Evolutionary conservation across 441 rosid species (phyloP), one percentile per base, ranked within the genome.

Genomic region (Mallotus repandus): DNA sequence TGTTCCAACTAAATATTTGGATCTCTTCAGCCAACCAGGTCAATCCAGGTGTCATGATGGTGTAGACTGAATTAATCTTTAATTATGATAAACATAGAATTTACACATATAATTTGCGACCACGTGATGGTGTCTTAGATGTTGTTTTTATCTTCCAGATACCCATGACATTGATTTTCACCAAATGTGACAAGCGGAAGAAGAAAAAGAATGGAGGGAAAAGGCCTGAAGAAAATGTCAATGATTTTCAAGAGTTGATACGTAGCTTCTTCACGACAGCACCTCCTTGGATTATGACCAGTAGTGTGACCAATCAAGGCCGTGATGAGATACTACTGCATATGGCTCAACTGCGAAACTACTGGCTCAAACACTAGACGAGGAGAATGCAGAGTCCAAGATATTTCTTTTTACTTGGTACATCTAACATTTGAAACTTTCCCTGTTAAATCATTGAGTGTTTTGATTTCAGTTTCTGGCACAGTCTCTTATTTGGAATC

Each of bases 251-350:
- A 75, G 91, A 89, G 80, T 74, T 92, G 86, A 90, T 92, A 73
- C 79, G 77, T 2, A 89, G 94, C 61, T 94, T 79, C 85, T 94
- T 94, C 75, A 78, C 86, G 70, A 84, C 96, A 5, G 80, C 90
- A 19, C 98, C 98, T 1, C 98, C 98, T 12, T 94, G 97, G 98
- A 94, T 94, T 68, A 90, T 92, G 98, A 94, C 98, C 22, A 94
- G 98, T 86, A 88, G 98, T 65, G 91, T 89, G 71, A 88, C 98
- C 2, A 88, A 89, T 83, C 95, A 92, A 83, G 98, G 98, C 35
- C 94, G 97, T 67, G 98, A 92, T 76, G 98, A 94, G 86, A 89
- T 94, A 75, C 81, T 94, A 57, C 76, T 94, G 79, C 97, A 92
- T 82, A 88, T 92, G 92, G 97, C 98, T 78, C 98, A 94, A 78